These are phyloP conservation scores for Ophiostoma tasmaniense DNA, from an alignment of 2,329 filamentous ascomycete species.

Conservation along the genomic window DNA sequence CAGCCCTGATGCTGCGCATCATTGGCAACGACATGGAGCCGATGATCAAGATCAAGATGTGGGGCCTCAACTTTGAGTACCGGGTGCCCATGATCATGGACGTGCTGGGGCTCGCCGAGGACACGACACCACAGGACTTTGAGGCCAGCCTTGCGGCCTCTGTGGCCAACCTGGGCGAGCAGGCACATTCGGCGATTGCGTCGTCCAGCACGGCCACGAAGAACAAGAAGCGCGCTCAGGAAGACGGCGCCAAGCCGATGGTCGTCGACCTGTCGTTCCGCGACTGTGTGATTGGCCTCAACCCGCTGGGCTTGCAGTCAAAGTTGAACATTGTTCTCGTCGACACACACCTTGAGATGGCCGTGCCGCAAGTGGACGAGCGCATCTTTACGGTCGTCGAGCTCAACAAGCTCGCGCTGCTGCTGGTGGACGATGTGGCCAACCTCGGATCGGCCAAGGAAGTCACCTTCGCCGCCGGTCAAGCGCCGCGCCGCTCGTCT, in stretches of 20 bases:
- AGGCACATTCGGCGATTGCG: slow-evolving; percentile 44
- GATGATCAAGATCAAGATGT: slow-evolving; percentile 76
- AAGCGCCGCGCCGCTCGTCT: slow-evolving; percentile 12
- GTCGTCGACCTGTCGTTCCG: slow-evolving; percentile 66
- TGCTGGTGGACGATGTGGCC: slow-evolving; percentile 69
- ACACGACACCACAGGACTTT: slow-evolving; percentile 62
- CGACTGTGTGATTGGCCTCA: slow-evolving; percentile 77
- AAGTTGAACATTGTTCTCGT: slow-evolving; percentile 74
- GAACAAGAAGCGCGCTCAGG: slow-evolving; percentile 15
- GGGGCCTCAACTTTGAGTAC: slow-evolving; percentile 81
- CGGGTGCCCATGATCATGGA: slow-evolving; percentile 76
- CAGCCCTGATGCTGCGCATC: slow-evolving; percentile 77
- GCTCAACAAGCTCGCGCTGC: slow-evolving; percentile 70
- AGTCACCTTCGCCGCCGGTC: slow-evolving; percentile 31
- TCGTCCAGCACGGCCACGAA: slow-evolving; percentile 17
- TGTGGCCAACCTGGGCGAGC: slow-evolving; percentile 65
- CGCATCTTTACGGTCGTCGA: slow-evolving; percentile 57
- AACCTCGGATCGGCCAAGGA: slow-evolving; percentile 30
- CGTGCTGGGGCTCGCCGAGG: slow-evolving; percentile 59
- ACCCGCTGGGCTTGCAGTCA: slow-evolving; percentile 65
- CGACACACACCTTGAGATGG: slow-evolving; percentile 63
- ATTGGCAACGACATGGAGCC: slow-evolving; percentile 94
- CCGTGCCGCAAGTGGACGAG: slow-evolving; percentile 52
- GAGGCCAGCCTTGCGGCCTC: slow-evolving; percentile 70
- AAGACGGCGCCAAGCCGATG: slow-evolving; percentile 43